These are phyloP conservation scores for Ottelia alismoides DNA, from an alignment of 106 monocot genomes.

Conservation along the genomic window DNA sequence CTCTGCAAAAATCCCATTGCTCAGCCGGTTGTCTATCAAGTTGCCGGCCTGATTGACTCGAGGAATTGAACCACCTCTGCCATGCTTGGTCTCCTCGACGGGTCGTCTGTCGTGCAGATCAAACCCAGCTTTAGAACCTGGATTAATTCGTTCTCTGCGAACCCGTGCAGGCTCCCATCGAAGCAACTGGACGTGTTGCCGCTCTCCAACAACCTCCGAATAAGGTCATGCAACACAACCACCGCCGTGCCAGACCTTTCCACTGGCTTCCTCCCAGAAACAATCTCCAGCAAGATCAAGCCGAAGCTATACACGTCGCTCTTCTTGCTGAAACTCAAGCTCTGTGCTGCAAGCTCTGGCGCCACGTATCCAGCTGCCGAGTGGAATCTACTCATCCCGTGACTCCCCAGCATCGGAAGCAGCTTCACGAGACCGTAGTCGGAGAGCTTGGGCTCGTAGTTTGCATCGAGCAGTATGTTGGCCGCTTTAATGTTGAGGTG, in stretches of 20 bases:
- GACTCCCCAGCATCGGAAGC: slow-evolving; percentile 60
- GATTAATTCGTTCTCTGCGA: slow-evolving; percentile 61
- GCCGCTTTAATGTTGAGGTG: slow-evolving; percentile 91
- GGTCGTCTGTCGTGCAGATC: slow-evolving; percentile 62
- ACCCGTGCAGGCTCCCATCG: slow-evolving; percentile 44
- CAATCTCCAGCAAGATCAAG: slow-evolving; percentile 74
- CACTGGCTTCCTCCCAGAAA: slow-evolving; percentile 78
- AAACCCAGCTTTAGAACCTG: slow-evolving; percentile 91
- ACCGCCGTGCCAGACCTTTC: slow-evolving; percentile 48
- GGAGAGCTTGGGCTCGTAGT: slow-evolving; percentile 54
- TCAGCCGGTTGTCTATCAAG: neutral
- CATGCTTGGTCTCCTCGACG: slow-evolving; percentile 70
- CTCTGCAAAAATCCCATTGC: too few species aligned
- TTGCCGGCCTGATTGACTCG: slow-evolving; percentile 52
- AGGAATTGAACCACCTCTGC: slow-evolving; percentile 92
- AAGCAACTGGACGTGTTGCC: slow-evolving; percentile 61
- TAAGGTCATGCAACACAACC: slow-evolving; percentile 51
- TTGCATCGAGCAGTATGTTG: slow-evolving; percentile 75
- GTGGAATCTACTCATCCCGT: slow-evolving; percentile 39
- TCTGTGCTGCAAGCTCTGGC: slow-evolving; percentile 77
- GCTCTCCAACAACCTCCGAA: slow-evolving; percentile 57
- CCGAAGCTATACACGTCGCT: slow-evolving; percentile 98
- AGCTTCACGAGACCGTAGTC: slow-evolving; percentile 84
- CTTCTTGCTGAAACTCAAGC: slow-evolving; percentile 76
- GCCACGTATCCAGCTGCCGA: slow-evolving; percentile 72